These are phyloP conservation scores for Tagetes erecta DNA, from an alignment of 129 eudicot species.

Conservation along the genomic window DNA sequence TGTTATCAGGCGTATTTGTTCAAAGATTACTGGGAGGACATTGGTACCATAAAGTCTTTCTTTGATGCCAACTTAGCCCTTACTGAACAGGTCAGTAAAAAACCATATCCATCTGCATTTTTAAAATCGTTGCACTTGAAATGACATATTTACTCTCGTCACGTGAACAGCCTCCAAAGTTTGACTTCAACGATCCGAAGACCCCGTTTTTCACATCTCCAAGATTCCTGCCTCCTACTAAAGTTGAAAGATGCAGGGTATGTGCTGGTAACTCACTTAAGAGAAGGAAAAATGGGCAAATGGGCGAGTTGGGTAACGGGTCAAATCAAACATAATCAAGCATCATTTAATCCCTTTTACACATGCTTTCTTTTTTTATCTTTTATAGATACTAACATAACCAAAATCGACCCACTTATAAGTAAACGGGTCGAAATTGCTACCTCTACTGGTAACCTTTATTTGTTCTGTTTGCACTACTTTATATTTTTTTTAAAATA, in stretches of 20 bases:
- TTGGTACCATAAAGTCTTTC: slow-evolving; percentile 81
- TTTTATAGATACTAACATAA: background rate
- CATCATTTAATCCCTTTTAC: background rate
- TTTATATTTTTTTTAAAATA: background rate
- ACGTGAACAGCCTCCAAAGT: slow-evolving; percentile 63
- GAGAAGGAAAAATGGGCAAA: background rate
- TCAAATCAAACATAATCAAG: background rate
- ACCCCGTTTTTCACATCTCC: slow-evolving; percentile 84
- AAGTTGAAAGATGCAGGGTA: slow-evolving; percentile 83
- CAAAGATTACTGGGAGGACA: slow-evolving; percentile 93
- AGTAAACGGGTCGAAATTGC: slow-evolving; percentile 2
- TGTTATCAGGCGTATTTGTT: slow-evolving; percentile 70
- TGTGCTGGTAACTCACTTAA: slow-evolving; percentile 24
- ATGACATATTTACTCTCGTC: slow-evolving; percentile 1
- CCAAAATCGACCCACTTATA: background rate
- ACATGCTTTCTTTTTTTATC: background rate
- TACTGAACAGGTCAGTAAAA: slow-evolving; percentile 63
- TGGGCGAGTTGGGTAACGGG: background rate
- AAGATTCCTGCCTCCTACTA: slow-evolving; percentile 83
- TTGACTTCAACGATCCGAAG: slow-evolving; percentile 78
- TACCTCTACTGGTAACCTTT: background rate
- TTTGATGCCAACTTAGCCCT: slow-evolving; percentile 92
- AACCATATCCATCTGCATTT: slow-evolving; percentile 1
- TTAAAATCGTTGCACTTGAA: background rate
- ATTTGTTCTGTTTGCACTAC: too few species aligned